A percentile compares a stretch with the other conserved stretches of the same genome.
Evolutionary conservation across 2,329 filamentous ascomycete genomes (phyloP).

Genomic region (Fusarium redolens): DNA sequence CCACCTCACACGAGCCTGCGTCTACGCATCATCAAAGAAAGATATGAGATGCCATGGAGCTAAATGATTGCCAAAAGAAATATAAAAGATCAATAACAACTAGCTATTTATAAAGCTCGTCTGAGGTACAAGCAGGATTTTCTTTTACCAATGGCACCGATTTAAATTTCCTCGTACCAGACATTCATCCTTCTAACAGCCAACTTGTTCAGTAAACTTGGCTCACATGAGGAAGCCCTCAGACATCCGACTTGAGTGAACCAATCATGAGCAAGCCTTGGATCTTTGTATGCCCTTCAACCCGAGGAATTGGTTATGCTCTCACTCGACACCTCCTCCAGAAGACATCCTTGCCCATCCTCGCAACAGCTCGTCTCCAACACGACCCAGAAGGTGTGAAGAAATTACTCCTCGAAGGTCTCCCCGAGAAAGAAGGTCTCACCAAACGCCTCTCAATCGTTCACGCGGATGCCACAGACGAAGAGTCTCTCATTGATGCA

Average conservation of each 20-base stretch:
- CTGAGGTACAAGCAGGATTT: neutral
- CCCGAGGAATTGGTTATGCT: conserved; percentile 61
- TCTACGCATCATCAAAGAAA: conserved; percentile 41
- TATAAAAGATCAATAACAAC: neutral
- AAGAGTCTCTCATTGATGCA: conserved; percentile 70
- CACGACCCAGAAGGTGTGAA: conserved; percentile 52
- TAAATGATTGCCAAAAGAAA: neutral
- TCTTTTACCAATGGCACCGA: neutral
- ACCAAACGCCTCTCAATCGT: conserved; percentile 54
- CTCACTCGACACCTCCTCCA: conserved; percentile 62
- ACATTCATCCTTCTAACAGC: neutral
- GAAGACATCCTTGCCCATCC: conserved; percentile 60
- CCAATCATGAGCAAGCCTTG: conserved; percentile 59
- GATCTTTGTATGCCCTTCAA: conserved; percentile 61
- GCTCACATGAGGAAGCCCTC: neutral
- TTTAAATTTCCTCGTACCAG: neutral
- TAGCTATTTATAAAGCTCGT: neutral
- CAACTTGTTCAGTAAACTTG: neutral
- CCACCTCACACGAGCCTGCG: neutral
- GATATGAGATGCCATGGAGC: neutral
- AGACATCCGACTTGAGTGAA: neutral
- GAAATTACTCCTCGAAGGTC: conserved; percentile 47
- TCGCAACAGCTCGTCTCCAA: conserved; percentile 55
- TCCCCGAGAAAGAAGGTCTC: conserved; percentile 37
- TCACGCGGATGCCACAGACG: conserved; percentile 65